Percentiles rank a stretch among this genome's conserved stretches.
Conservation (phyloP, 1,284 basidiomycete genomes). For the Fomitopsis pinicola region DNA sequence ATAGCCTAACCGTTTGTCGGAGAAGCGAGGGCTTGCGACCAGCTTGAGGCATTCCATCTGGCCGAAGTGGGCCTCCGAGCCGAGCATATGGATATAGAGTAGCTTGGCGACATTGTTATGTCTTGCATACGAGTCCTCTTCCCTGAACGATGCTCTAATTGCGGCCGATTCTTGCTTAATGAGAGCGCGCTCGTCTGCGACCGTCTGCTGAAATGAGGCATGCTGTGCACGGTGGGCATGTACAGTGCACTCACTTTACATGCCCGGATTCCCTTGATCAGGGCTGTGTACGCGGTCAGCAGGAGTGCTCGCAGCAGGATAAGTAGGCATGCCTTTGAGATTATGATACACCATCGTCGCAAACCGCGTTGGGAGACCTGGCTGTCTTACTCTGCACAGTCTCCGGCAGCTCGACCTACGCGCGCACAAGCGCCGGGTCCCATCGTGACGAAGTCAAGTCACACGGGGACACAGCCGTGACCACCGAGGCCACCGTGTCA, state of each 20-base stretch:
- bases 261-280: constrained; percentile 92
- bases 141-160: constrained; percentile 95
- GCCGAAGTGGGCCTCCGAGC: constrained; percentile 98
- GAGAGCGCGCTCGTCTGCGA: constrained; percentile 95
- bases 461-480: not conserved
- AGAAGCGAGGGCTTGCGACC: constrained; percentile 95
- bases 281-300: constrained; percentile 45
- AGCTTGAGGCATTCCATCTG: constrained; percentile 99
- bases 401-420: not conserved
- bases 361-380: constrained; percentile 3
- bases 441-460: not conserved
- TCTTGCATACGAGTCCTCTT: constrained; percentile 90
- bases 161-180: constrained; percentile 99
- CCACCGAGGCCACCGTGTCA: not conserved
- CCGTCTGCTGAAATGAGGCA: constrained; percentile 61
- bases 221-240: constrained; percentile 16
- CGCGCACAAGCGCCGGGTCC: not conserved
- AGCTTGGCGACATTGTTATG: constrained; percentile 99
- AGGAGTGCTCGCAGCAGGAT: not conserved
- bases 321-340: constrained; percentile 65
- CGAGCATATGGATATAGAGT: constrained; percentile 99
- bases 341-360: constrained; percentile 79
- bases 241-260: constrained; percentile 66
- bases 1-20: constrained; percentile 96
- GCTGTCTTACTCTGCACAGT: constrained; percentile 3